phyloP scores from a whole-genome alignment of 495 filamentous ascomycete species.

The Endocarpon pusillum region DNA sequence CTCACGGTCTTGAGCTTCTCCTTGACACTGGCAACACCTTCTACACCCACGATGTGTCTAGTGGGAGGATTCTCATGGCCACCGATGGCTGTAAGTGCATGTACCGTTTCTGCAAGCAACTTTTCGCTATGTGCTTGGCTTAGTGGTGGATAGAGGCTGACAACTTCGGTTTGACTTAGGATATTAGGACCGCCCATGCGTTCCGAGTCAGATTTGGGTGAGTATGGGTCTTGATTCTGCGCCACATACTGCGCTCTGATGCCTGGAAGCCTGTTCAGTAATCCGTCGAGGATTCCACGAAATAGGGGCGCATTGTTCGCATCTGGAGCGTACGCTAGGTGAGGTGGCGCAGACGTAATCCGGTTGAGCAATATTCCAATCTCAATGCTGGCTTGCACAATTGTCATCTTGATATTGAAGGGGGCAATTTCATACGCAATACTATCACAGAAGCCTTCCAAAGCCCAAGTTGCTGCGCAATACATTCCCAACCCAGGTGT shows the following conservation, averaged over 20 bases:
- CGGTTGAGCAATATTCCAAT: conserved; percentile 71
- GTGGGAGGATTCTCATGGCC: conserved; percentile 93
- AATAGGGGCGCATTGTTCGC: conserved; percentile 65
- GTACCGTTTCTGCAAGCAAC: conserved; percentile 74
- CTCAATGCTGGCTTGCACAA: conserved; percentile 80
- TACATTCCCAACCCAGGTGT: conserved; percentile 85
- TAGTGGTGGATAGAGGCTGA: conserved; percentile 55
- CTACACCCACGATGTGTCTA: conserved; percentile 82
- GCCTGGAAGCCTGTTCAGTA: conserved; percentile 39
- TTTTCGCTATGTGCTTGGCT: conserved; percentile 43
- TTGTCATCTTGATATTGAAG: conserved; percentile 91
- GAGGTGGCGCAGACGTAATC: conserved; percentile 65
- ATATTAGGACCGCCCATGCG: conserved; percentile 1
- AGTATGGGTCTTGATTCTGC: background rate
- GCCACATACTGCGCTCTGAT: conserved; percentile 1
- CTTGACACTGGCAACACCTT: conserved; percentile 75
- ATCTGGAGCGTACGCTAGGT: conserved; percentile 50
- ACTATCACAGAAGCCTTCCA: conserved; percentile 95
- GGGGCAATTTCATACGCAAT: conserved; percentile 93
- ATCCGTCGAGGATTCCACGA: conserved; percentile 60
- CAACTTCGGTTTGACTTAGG: conserved; percentile 26
- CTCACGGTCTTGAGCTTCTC: conserved; percentile 94
- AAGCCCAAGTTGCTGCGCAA: conserved; percentile 81
- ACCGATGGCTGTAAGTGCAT: conserved; percentile 76
- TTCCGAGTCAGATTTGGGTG: background rate